These are phyloP conservation scores for Pelargonium australe DNA, from an alignment of 441 rosid species.

Conservation along the genomic window DNA sequence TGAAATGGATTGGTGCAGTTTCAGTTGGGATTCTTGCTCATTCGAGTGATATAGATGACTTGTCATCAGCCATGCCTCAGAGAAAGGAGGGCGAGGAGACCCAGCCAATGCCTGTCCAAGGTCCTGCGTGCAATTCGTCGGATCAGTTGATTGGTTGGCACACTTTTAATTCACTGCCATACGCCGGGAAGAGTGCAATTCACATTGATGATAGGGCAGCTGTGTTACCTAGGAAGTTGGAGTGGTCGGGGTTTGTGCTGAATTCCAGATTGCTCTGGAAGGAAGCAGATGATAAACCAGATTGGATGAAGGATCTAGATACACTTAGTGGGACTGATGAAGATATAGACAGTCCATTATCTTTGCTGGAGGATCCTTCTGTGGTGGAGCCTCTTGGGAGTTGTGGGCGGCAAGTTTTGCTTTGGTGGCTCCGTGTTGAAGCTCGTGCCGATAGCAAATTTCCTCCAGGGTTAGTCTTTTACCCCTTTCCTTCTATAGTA, in stretches of 20 bases:
- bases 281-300: slow-evolving; percentile 56
- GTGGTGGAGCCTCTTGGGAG: slow-evolving; percentile 91
- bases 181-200: slow-evolving; percentile 53
- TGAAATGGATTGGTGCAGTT: slow-evolving; percentile 85
- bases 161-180: slow-evolving; percentile 60
- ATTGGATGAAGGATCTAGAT: slow-evolving; percentile 76
- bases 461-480: slow-evolving; percentile 72
- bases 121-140: slow-evolving; percentile 86
- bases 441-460: slow-evolving; percentile 97
- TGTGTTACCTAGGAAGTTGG: slow-evolving; percentile 78
- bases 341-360: slow-evolving; percentile 63
- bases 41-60: slow-evolving; percentile 45
- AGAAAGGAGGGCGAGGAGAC: slow-evolving; percentile 36
- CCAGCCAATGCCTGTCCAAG: slow-evolving; percentile 64
- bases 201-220: slow-evolving; percentile 73
- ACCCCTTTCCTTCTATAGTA: slow-evolving; percentile 9
- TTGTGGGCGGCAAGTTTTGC: slow-evolving; percentile 82
- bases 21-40: slow-evolving; percentile 78
- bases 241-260: slow-evolving; percentile 95
- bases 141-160: slow-evolving; percentile 81
- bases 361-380: slow-evolving; percentile 57
- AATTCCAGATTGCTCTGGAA: slow-evolving; percentile 88
- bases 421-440: slow-evolving; percentile 99
- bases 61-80: slow-evolving; percentile 24
- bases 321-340: slow-evolving; percentile 35